These are phyloP conservation scores for Cicer arietinum DNA, from an alignment of 306 rosid genomes.

Conservation along the genomic window DNA sequence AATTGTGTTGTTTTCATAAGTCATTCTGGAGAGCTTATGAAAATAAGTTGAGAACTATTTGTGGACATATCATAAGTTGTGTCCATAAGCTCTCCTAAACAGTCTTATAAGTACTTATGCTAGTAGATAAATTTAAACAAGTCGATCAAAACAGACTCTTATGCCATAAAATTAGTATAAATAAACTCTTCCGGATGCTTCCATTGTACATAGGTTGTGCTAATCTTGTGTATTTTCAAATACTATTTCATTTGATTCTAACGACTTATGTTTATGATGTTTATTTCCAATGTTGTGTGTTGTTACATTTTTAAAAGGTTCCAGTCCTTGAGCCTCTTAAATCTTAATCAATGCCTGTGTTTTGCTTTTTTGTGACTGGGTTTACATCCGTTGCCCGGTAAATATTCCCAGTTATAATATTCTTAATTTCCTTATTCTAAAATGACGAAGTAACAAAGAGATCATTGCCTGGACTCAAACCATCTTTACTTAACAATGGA, in stretches of 20 bases:
- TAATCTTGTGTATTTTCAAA: neutral
- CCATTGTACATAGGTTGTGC: neutral
- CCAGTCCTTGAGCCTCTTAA: neutral
- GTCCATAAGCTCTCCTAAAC: neutral
- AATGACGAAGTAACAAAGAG: neutral
- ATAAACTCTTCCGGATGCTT: neutral
- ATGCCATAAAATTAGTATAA: neutral
- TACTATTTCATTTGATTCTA: neutral
- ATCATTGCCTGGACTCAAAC: neutral
- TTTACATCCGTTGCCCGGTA: neutral
- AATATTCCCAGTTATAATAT: neutral
- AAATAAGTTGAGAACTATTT: neutral
- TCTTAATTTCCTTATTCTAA: neutral
- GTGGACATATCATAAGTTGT: neutral
- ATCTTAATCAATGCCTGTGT: neutral
- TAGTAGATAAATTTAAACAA: neutral
- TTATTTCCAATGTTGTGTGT: neutral
- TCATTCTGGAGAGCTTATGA: neutral
- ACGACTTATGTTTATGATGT: neutral
- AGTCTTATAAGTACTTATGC: neutral
- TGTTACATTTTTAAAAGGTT: slow-evolving; percentile 8
- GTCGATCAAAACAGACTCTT: neutral
- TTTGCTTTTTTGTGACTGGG: slow-evolving; percentile 4
- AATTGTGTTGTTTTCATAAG: too few relatives aligned
- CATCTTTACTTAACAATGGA: slow-evolving; percentile 16